These are phyloP conservation scores for Leishmania gerbilli DNA, from an alignment of 208 protist species.

Conservation along the genomic window DNA sequence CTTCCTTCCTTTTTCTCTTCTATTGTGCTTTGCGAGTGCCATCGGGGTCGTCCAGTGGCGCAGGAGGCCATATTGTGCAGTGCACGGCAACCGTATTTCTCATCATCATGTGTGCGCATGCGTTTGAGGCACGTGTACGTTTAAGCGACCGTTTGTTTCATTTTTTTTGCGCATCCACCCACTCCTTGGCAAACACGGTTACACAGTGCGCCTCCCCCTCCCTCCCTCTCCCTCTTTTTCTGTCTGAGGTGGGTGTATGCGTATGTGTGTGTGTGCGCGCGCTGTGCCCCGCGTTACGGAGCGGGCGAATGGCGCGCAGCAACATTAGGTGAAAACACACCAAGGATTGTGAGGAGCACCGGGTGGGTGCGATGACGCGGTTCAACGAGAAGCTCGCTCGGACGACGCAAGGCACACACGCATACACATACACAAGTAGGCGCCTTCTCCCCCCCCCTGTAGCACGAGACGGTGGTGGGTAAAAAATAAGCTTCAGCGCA, in stretches of 20 bases:
- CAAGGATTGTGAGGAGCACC: neutral
- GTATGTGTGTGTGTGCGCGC: neutral
- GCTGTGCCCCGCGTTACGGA: neutral
- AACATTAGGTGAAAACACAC: neutral
- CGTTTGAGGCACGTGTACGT: neutral
- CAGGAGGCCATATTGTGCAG: neutral
- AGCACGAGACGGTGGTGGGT: neutral
- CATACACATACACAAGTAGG: too few species aligned
- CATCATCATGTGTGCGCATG: neutral
- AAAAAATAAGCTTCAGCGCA: neutral
- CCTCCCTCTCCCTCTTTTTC: too few species aligned
- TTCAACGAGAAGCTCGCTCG: neutral
- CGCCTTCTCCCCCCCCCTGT: neutral
- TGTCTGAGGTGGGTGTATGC: neutral
- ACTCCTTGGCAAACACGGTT: neutral
- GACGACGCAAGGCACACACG: neutral
- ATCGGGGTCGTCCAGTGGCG: neutral
- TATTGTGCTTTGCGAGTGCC: neutral
- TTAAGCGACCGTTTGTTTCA: neutral
- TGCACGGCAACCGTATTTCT: neutral
- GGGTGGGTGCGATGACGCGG: neutral
- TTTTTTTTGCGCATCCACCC: neutral
- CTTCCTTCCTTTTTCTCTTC: neutral
- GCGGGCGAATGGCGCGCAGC: neutral
- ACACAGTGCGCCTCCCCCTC: neutral